Percentiles rank a stretch among this genome's conserved stretches.
These are phyloP conservation scores for Aschersonia sp. DNA, from an alignment of 2,329 filamentous ascomycete genomes.

Conservation along the genomic window DNA sequence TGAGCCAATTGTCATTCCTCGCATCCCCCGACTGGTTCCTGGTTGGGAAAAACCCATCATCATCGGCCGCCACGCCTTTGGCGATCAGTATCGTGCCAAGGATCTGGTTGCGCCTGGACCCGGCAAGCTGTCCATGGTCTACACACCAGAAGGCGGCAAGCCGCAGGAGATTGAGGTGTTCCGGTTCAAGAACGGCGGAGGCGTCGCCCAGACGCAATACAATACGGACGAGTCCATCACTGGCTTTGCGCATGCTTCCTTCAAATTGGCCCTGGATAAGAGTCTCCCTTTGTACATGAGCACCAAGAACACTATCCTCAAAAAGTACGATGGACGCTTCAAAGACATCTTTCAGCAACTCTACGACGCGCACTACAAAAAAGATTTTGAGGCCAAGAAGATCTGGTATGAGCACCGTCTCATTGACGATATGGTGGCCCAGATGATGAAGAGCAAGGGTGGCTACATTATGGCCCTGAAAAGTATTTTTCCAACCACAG, in stretches of 20 bases:
- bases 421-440: slow-evolving; percentile 99
- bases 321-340: slow-evolving; percentile 97
- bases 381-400: slow-evolving; percentile 74
- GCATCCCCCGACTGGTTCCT: slow-evolving; percentile 82
- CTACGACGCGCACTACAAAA: slow-evolving; percentile 77
- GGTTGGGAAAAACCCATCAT: slow-evolving; percentile 99
- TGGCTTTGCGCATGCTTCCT: slow-evolving; percentile 89
- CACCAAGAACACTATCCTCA: slow-evolving; percentile 99
- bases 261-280: slow-evolving; percentile 88
- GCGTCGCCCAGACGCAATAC: slow-evolving; percentile 90
- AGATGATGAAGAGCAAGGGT: slow-evolving; percentile 98
- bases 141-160: slow-evolving; percentile 70
- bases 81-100: slow-evolving; percentile 96
- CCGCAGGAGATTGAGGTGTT: slow-evolving; percentile 80
- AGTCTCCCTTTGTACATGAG: slow-evolving; percentile 94
- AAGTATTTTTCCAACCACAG: slow-evolving; percentile 44
- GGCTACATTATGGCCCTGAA: slow-evolving; percentile 97
- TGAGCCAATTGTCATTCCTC: slow-evolving; percentile 92
- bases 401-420: slow-evolving; percentile 99
- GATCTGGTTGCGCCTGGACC: slow-evolving; percentile 71
- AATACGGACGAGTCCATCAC: slow-evolving; percentile 94
- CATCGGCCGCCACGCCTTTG: slow-evolving; percentile 95
- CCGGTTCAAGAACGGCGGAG: slow-evolving; percentile 74
- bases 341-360: slow-evolving; percentile 99
- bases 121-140: slow-evolving; percentile 89